Evolutionary conservation across 1,284 basidiomycete genomes (phyloP).

Genomic region (Cryptococcus wingfieldii): DNA sequence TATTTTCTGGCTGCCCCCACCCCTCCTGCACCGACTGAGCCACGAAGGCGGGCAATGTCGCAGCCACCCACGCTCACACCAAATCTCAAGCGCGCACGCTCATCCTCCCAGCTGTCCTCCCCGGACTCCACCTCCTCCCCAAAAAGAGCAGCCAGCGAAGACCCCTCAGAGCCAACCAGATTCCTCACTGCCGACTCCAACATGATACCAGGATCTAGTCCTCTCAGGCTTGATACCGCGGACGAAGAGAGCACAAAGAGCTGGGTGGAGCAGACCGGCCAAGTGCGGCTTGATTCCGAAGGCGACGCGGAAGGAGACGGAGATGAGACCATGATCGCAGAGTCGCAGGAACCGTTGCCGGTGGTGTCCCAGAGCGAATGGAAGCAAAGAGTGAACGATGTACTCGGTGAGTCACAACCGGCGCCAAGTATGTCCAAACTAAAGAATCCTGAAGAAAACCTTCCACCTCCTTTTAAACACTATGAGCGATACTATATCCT

Average conservation of each 20-base stretch:
- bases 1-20: neutral
- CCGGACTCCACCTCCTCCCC: constrained; percentile 34
- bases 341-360: neutral
- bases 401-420: constrained; percentile 19
- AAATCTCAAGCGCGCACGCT: constrained; percentile 30
- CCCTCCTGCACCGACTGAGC: neutral
- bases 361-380: constrained; percentile 5
- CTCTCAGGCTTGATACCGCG: constrained; percentile 21
- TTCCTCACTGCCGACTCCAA: constrained; percentile 3
- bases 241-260: constrained; percentile 14
- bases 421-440: neutral
- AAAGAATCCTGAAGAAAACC: constrained; percentile 14
- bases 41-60: neutral
- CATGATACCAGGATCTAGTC: constrained; percentile 15
- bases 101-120: constrained; percentile 28
- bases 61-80: neutral
- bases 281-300: constrained; percentile 31
- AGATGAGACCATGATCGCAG: constrained; percentile 3
- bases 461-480: constrained; percentile 32
- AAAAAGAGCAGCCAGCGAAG: constrained; percentile 47
- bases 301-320: constrained; percentile 8
- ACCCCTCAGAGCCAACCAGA: constrained; percentile 23
- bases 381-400: constrained; percentile 19
- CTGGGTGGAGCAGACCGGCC: constrained; percentile 40
- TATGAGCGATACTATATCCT: constrained; percentile 39